These are phyloP conservation scores for Diaporthe amygdali DNA, from an alignment of 2,329 filamentous ascomycete genomes.

Conservation along the genomic window DNA sequence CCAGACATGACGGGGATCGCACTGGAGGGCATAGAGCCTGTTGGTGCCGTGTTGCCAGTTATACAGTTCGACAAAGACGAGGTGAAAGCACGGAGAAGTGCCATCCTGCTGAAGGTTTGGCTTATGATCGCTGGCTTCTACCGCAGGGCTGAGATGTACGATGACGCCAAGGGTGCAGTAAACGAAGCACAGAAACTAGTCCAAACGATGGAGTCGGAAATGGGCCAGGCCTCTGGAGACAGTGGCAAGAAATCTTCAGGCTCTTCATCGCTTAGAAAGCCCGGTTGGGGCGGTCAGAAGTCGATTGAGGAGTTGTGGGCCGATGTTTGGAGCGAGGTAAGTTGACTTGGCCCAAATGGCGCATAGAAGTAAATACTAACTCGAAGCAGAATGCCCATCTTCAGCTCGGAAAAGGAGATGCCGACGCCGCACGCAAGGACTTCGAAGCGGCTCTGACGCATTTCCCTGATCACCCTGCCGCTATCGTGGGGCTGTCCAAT, in stretches of 20 bases:
- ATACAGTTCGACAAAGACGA: conserved; percentile 62
- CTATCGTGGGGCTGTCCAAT: conserved; percentile 82
- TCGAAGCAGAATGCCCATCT: conserved; percentile 60
- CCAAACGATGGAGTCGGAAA: conserved; percentile 70
- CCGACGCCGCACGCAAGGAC: conserved; percentile 73
- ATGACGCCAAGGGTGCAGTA: conserved; percentile 81
- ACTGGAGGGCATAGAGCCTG: conserved; percentile 47
- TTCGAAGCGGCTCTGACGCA: conserved; percentile 86
- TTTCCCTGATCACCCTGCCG: conserved; percentile 78
- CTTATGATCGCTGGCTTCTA: conserved; percentile 89
- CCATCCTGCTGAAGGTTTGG: conserved; percentile 80
- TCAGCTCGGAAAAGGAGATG: conserved; percentile 62
- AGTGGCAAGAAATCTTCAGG: conserved; percentile 66
- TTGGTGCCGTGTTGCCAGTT: conserved; percentile 53
- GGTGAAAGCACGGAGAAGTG: conserved; percentile 53
- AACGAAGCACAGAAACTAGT: conserved; percentile 82
- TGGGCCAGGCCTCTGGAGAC: conserved; percentile 63
- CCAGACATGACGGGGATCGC: conserved; percentile 46
- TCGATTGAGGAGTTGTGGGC: conserved; percentile 85
- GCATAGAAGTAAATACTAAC: neutral
- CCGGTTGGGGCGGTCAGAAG: conserved; percentile 80
- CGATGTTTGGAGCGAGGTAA: conserved; percentile 82
- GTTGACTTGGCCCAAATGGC: conserved; percentile 34
- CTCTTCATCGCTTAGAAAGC: conserved; percentile 64
- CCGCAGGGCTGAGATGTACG: conserved; percentile 76